These are phyloP conservation scores for Hyphopichia khmerensis DNA, from an alignment of 1,139 yeast genomes.

Conservation along the genomic window DNA sequence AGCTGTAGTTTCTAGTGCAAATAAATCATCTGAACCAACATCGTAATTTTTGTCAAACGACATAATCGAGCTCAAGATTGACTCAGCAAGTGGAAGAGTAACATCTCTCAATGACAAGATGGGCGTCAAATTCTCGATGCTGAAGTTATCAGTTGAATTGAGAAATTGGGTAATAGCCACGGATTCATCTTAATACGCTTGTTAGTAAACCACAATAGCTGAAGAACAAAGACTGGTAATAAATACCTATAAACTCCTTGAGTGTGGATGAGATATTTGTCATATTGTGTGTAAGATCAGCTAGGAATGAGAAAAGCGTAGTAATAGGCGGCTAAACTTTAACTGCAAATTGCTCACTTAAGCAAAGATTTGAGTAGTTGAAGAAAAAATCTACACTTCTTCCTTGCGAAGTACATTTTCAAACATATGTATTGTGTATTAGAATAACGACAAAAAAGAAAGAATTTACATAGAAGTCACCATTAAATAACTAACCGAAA, in stretches of 20 bases:
- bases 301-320: too few species aligned
- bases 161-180: neutral
- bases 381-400: too few species aligned
- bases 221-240: neutral
- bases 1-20: conserved; percentile 13
- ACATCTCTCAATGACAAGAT: conserved; percentile 8
- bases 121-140: conserved; percentile 1
- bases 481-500: conserved; percentile 12
- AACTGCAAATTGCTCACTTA: neutral
- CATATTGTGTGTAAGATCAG: too few species aligned
- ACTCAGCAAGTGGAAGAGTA: conserved; percentile 8
- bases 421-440: conserved; percentile 12
- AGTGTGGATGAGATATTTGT: too few species aligned
- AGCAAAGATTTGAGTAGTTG: too few species aligned
- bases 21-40: neutral
- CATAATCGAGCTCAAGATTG: conserved; percentile 4
- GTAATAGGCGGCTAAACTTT: neutral
- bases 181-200: neutral
- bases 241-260: conserved; percentile 7
- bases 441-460: conserved; percentile 13
- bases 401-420: too few species aligned
- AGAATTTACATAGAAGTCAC: conserved; percentile 20
- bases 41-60: neutral
- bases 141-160: neutral
- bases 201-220: neutral